Conservation (phyloP, 2,329 filamentous ascomycete species). For the Aureobasidium sp. region DNA sequence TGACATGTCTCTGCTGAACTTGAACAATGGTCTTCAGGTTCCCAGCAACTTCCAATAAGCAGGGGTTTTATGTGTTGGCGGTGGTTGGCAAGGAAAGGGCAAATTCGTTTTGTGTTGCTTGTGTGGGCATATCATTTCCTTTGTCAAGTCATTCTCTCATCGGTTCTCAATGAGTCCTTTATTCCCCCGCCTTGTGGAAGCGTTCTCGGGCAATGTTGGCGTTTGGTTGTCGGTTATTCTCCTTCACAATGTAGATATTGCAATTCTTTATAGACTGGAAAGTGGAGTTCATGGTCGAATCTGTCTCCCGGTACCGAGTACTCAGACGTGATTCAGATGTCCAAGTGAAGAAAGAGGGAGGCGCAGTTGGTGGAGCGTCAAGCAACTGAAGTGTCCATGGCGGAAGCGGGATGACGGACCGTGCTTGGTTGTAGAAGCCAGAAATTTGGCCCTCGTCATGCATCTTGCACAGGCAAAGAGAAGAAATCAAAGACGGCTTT, state of each 20-base stretch:
- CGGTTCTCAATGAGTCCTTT: conserved; percentile 9
- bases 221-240: not conserved
- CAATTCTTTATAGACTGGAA: conserved; percentile 4
- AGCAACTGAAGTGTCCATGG: not conserved
- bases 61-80: not conserved
- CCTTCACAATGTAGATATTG: conserved; percentile 13
- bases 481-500: too few relatives aligned
- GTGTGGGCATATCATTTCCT: not conserved
- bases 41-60: conserved; percentile 13
- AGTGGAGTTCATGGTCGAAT: not conserved
- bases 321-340: not conserved
- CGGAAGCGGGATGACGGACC: not conserved
- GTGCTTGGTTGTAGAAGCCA: not conserved
- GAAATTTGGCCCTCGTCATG: conserved; percentile 1
- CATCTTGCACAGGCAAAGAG: not conserved
- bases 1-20: conserved; percentile 64
- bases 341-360: not conserved
- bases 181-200: conserved; percentile 13
- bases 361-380: not conserved
- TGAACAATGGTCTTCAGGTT: conserved; percentile 35
- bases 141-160: conserved; percentile 9
- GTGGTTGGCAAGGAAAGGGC: not conserved
- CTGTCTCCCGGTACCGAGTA: not conserved
- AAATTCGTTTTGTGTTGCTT: not conserved
- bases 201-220: conserved; percentile 12